Base-by-base conservation (phyloP, 2,329 filamentous ascomycete species). In the Bisporella sp. region DNA sequence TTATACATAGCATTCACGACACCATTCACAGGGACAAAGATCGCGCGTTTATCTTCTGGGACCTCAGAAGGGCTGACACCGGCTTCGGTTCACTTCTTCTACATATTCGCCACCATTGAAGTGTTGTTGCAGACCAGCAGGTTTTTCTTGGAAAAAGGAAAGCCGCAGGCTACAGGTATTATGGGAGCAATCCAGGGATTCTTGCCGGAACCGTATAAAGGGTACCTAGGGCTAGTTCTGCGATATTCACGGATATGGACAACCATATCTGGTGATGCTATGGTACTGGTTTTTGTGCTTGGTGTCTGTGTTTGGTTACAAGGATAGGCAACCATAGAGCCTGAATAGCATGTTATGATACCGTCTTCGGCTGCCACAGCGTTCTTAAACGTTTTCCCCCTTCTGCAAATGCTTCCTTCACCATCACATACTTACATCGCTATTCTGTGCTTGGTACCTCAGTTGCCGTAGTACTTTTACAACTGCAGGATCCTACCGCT, bases 71-170 rank as follows among this genome's bases (percentile, higher is more conserved):
- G 64, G 49, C 58, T 70, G 48, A 66, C 66, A 47, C 63, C 64
- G 50, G 63, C 67, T 33, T 64, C 73, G 40, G 71, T 71, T 43
- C 74, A 76, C 54, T 84, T 90, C 68, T 90, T 92, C 68, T 89
- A 83, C 72, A 76, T 87, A n/a, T 93, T 92, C 64, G 84, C 86
- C 5, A 89, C 87, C 0, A 83, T 81, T 32, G 87, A 93, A 70
- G 75, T 88, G 8, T 65, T 88, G 48, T 71, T 92, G 55, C 79
- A 92, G 56, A 85, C 81, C 1, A 82, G 79, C 31, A 74, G 87
- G 29, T 87, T 85, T 64, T 81, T 89, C 58, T 63, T 89, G 47
- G 85, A 89, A 59, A 80, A 79, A 58, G 77, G 67, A 13, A 66
- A 71, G 41, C 39, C 77, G 43, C 78, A 78, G 53, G 78, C 78